A percentile compares a stretch with the other conserved stretches of the same genome.
Evolutionary conservation across 306 rosid species (phyloP).

Genomic region (Abrus precatorius): DNA sequence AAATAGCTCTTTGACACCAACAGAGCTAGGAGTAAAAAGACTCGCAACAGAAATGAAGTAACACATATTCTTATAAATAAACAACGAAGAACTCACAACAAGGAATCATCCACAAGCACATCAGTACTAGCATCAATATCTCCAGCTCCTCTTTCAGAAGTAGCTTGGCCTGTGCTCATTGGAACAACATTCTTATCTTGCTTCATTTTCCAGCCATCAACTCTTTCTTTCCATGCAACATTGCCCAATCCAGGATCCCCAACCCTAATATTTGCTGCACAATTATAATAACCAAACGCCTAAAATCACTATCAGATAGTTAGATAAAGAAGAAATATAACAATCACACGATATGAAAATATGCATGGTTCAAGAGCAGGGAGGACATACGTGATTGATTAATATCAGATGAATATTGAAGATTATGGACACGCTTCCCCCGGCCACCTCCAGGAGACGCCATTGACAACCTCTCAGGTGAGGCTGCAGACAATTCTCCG

Average conservation of each 20-base stretch:
- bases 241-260: slow-evolving; percentile 86
- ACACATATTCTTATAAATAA: slow-evolving; percentile 29
- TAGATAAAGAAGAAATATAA: slow-evolving; percentile 22
- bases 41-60: slow-evolving; percentile 34
- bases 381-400: slow-evolving; percentile 77
- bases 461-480: slow-evolving; percentile 89
- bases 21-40: slow-evolving; percentile 30
- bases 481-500: slow-evolving; percentile 95
- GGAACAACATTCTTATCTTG: slow-evolving; percentile 86
- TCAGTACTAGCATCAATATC: slow-evolving; percentile 97
- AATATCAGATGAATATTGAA: slow-evolving; percentile 72
- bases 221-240: slow-evolving; percentile 99
- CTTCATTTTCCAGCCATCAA: slow-evolving; percentile 99
- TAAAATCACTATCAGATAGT: slow-evolving; percentile 47
- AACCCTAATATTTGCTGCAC: slow-evolving; percentile 79
- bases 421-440: slow-evolving; percentile 77
- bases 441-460: slow-evolving; percentile 81
- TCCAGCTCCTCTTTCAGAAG: slow-evolving; percentile 93
- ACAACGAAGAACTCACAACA: slow-evolving; percentile 66
- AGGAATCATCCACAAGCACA: slow-evolving; percentile 85
- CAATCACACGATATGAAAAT: slow-evolving; percentile 16
- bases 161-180: slow-evolving; percentile 91
- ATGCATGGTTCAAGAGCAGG: slow-evolving; percentile 9
- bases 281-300: slow-evolving; percentile 36
- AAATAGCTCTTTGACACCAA: slow-evolving; percentile 21